phyloP scores from a whole-genome alignment of 225 moss, liverwort and hornwort species.

The Pseudisothecium myosuroides region DNA sequence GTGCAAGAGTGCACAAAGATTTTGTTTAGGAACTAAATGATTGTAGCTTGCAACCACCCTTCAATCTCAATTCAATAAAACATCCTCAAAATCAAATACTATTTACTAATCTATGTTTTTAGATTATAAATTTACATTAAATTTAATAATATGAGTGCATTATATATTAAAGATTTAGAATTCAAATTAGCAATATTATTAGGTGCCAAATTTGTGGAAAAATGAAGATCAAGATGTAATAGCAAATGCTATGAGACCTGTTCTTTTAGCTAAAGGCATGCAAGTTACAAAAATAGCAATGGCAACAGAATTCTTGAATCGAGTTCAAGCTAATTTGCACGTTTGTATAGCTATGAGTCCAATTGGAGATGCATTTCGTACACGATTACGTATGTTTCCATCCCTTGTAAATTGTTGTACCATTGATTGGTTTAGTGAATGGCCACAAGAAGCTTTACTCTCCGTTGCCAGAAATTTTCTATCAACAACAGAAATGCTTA shows the following conservation, averaged over 20 bases:
- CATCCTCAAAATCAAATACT: no score
- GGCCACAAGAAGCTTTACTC: conserved; percentile 81
- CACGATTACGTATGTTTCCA: conserved; percentile 82
- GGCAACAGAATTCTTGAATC: conserved; percentile 59
- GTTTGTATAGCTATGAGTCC: conserved; percentile 85
- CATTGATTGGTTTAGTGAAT: conserved; percentile 95
- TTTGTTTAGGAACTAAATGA: background rate
- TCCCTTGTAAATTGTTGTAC: conserved; percentile 93
- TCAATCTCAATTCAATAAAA: background rate
- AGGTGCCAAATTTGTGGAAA: conserved; percentile 93
- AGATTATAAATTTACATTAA: background rate
- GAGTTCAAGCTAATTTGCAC: conserved; percentile 70
- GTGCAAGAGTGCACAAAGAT: background rate
- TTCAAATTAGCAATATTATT: background rate
- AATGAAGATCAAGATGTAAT: conserved; percentile 70
- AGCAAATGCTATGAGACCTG: conserved; percentile 64
- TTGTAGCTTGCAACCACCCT: background rate
- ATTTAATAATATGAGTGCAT: no score
- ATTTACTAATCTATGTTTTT: background rate
- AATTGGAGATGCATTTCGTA: conserved; percentile 79
- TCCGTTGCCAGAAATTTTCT: conserved; percentile 72
- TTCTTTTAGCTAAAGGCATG: conserved; percentile 40
- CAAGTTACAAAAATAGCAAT: conserved; percentile 66
- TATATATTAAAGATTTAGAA: no score
- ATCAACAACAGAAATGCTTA: conserved; percentile 31